Base-by-base conservation (phyloP, 495 filamentous ascomycete genomes). In the Penicillium lagena region DNA sequence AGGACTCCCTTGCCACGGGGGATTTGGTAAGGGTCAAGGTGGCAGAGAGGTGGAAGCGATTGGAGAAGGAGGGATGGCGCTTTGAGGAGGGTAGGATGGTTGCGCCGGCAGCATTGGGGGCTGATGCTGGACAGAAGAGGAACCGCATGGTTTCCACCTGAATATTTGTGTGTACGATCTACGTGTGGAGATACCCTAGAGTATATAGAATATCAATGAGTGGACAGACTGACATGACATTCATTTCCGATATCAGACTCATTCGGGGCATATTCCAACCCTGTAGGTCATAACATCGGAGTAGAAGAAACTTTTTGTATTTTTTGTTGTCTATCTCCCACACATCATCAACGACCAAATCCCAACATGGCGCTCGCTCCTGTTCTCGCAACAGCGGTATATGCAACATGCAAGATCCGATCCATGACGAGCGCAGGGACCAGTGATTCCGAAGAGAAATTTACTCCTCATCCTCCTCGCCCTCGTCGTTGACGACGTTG, bases 401-500 rank as follows among this genome's bases (percentile, higher is more conserved):
- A 2, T 37, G 40, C 22, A 46, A 46, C 38, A 45, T 37, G 41
- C 46, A 31, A 46, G 32, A 28, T 29, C 32, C 39, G 43, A 50
- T 45, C 44, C 3, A 6, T 22, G 22, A 22, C 4, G 0, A 22
- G 22, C 22, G 22, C 22, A 22, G 22, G 2, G 22, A 22, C 22
- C 22, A 22, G 22, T 4, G 22, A 22, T 33, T 40, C 37, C 38
- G 12, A 30, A 35, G 39, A 45, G 40, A 40, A 34, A 52, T 79
- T 79, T 95, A 98, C 64, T 98, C 94, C 54, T 98, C 93, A 68
- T 98, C 93, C 55, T 98, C 93, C 53, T 97, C 93, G 49, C 74
- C 89, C 60, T 86, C 90, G 67, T 98, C 94, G 72, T 93, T 90
- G 61, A 95, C 91, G 69, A 97, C 90, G 79, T 97, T 98, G 90